These are phyloP conservation scores for Capsicum baccatum DNA, from an alignment of 257 asterid genomes.

Conservation along the genomic window DNA sequence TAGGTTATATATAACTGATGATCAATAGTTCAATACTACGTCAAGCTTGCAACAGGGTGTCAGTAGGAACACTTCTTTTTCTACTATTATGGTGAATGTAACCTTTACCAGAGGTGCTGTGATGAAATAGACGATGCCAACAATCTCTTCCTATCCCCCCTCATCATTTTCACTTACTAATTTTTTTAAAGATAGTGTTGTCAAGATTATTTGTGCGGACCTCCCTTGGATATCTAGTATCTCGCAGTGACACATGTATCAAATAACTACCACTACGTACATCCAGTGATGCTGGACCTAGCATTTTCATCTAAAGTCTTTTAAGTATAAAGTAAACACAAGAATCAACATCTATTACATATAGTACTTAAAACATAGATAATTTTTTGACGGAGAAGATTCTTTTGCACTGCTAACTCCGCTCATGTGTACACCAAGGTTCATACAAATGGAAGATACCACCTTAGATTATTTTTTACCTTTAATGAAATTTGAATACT, in stretches of 20 bases:
- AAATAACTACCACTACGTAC: no score
- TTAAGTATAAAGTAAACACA: no score
- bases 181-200: not conserved
- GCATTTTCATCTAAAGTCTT: no score
- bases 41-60: not conserved
- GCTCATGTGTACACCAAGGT: not conserved
- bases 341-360: no score
- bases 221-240: not conserved
- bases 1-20: not conserved
- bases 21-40: not conserved
- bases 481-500: not conserved
- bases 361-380: no score
- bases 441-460: not conserved
- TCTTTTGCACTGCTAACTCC: not conserved
- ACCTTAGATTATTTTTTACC: not conserved
- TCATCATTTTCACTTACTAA: not conserved
- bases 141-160: not conserved
- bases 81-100: not conserved
- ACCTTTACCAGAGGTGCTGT: conserved; percentile 25
- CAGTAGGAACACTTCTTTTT: not conserved
- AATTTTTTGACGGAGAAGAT: not conserved
- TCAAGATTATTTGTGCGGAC: not conserved
- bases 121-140: not conserved
- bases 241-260: no score
- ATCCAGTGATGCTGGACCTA: no score